Conservation (phyloP, 78 protist species). For the Planoprotostelium fungivorum region DNA sequence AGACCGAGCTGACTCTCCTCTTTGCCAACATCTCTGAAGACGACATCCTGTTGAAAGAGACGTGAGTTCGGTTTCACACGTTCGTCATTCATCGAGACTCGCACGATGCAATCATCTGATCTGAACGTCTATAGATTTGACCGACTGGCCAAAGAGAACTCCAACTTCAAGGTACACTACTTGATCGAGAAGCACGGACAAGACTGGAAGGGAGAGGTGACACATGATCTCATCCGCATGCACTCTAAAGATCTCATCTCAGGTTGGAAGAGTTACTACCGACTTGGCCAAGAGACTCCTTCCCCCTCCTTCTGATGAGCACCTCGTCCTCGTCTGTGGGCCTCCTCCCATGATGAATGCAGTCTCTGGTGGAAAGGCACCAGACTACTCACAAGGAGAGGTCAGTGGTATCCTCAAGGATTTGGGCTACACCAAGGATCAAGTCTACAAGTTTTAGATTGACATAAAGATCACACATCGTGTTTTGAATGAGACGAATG, state of each 20-base stretch:
- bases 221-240: background rate
- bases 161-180: slow-evolving; percentile 38
- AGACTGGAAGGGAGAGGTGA: slow-evolving; percentile 4
- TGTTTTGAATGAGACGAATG: too few relatives aligned
- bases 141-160: slow-evolving; percentile 8
- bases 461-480: too few relatives aligned
- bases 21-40: slow-evolving; percentile 64
- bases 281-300: slow-evolving; percentile 24
- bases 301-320: slow-evolving; percentile 25
- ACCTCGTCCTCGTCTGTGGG: slow-evolving; percentile 64
- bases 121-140: too few relatives aligned
- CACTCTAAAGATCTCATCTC: slow-evolving; percentile 43
- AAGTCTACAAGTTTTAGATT: background rate
- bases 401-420: background rate
- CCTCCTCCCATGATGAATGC: slow-evolving; percentile 78
- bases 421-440: background rate
- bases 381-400: slow-evolving; percentile 9
- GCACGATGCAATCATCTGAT: too few relatives aligned
- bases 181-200: slow-evolving; percentile 28
- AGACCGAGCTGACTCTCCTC: slow-evolving; percentile 49
- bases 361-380: slow-evolving; percentile 44
- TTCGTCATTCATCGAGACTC: background rate
- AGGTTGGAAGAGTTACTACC: slow-evolving; percentile 42
- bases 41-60: slow-evolving; percentile 58
- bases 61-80: background rate